A percentile compares a stretch with the other conserved stretches of the same genome.
Evolutionary conservation across 768 basidiomycete species (phyloP).

Genomic region (Neoboletus brunneissimus): DNA sequence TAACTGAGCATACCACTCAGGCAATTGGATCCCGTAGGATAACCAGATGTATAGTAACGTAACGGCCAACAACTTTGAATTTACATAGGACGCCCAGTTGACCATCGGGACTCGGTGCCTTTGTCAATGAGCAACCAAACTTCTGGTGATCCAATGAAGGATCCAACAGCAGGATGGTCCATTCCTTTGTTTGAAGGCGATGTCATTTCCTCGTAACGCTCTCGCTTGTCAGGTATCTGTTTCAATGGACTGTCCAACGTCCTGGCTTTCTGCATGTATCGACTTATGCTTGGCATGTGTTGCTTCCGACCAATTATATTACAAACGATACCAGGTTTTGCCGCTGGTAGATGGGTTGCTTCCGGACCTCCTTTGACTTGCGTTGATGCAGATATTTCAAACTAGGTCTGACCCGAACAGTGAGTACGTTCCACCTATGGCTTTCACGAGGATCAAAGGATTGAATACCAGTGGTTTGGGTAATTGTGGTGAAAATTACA

Average conservation of each 20-base stretch:
- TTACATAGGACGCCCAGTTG: not conserved
- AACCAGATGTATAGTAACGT: not conserved
- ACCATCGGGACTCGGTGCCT: not conserved
- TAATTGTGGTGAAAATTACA: no score
- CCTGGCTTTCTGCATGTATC: not conserved
- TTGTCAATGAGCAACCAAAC: not conserved
- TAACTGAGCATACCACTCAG: slow-evolving; percentile 5
- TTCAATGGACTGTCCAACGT: not conserved
- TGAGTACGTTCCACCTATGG: no score
- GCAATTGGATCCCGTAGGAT: not conserved
- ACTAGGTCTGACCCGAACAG: no score
- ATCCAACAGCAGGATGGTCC: not conserved
- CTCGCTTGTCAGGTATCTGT: not conserved
- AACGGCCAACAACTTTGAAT: not conserved
- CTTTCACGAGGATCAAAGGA: no score
- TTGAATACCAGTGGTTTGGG: no score
- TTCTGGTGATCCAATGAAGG: not conserved
- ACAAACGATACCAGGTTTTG: not conserved
- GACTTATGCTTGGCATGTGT: not conserved
- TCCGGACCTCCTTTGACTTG: no score
- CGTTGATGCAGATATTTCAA: no score
- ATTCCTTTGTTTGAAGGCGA: not conserved
- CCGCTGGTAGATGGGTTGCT: not conserved
- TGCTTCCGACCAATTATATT: not conserved
- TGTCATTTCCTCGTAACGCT: not conserved